Conservation (phyloP, 768 basidiomycete species). For the Phaeotremella skinneri region DNA sequence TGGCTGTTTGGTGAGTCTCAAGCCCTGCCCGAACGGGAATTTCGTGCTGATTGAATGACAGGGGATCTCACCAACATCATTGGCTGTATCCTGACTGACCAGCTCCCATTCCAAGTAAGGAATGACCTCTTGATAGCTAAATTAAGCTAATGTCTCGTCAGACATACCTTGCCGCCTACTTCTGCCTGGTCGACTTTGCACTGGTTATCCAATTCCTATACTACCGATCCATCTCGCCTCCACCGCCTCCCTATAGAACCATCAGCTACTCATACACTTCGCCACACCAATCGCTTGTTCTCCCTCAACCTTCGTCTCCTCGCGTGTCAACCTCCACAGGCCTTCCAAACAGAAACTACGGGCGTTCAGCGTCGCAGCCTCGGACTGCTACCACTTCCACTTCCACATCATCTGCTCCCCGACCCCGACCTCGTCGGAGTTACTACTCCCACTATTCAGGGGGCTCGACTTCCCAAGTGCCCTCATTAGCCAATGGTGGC, state of each 20-base stretch:
- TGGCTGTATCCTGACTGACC: slow-evolving; percentile 75
- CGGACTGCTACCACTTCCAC: slow-evolving; percentile 17
- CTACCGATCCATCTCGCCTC: slow-evolving; percentile 54
- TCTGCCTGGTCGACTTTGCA: slow-evolving; percentile 74
- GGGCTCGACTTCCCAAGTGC: slow-evolving; percentile 1
- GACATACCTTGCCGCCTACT: slow-evolving; percentile 90
- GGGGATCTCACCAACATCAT: slow-evolving; percentile 91
- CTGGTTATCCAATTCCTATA: slow-evolving; percentile 79
- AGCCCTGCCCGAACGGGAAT: background rate
- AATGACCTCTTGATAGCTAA: background rate
- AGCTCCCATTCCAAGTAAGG: slow-evolving; percentile 90
- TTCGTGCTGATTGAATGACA: slow-evolving; percentile 42
- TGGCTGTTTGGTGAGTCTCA: slow-evolving; percentile 76
- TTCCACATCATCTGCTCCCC: slow-evolving; percentile 6
- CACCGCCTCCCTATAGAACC: background rate
- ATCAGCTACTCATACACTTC: slow-evolving; percentile 17
- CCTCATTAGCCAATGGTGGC: background rate
- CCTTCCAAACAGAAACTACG: background rate
- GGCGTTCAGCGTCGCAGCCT: background rate
- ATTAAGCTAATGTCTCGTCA: slow-evolving; percentile 44
- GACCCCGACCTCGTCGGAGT: background rate
- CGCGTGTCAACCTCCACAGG: background rate
- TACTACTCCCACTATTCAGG: background rate
- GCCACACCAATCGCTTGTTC: slow-evolving; percentile 31
- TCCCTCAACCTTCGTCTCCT: slow-evolving; percentile 22